A percentile compares a stretch with the other conserved stretches of the same genome.
Conservation (phyloP, 2,329 filamentous ascomycete species). For the Botrytis squamosa region DNA sequence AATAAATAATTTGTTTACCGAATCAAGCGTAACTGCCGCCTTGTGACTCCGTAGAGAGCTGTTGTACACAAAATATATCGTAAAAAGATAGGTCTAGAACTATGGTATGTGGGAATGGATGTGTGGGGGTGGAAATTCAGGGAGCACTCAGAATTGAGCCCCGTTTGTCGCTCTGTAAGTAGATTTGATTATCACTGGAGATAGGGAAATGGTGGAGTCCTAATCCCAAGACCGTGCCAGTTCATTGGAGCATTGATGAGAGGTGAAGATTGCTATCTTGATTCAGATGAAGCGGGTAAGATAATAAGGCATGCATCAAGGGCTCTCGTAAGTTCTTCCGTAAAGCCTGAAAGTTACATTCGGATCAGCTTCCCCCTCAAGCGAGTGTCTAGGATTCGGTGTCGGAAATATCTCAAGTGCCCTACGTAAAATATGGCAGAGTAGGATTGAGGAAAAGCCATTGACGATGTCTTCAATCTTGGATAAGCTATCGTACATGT, state of each 20-base stretch:
- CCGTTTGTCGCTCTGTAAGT: constrained; percentile 8
- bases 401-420: constrained; percentile 1
- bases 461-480: constrained; percentile 7
- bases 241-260: background rate
- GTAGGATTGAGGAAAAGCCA: constrained; percentile 11
- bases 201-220: constrained; percentile 15
- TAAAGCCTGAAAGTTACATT: constrained; percentile 14
- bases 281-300: constrained; percentile 2
- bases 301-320: constrained; percentile 9
- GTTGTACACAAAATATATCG: constrained; percentile 10
- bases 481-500: background rate
- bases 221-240: background rate
- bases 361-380: constrained; percentile 15
- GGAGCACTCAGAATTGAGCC: constrained; percentile 4
- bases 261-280: background rate
- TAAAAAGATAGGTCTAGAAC: constrained; percentile 21
- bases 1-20: constrained; percentile 13
- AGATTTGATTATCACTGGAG: constrained; percentile 1
- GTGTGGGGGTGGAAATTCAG: constrained; percentile 20
- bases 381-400: constrained; percentile 6
- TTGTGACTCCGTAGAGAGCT: constrained; percentile 10
- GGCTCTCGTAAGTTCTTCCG: constrained; percentile 11
- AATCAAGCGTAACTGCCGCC: constrained; percentile 22
- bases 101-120: background rate
- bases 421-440: background rate